These are phyloP conservation scores for Cornus kousa DNA, from an alignment of 148 eudicot genomes.

Conservation along the genomic window DNA sequence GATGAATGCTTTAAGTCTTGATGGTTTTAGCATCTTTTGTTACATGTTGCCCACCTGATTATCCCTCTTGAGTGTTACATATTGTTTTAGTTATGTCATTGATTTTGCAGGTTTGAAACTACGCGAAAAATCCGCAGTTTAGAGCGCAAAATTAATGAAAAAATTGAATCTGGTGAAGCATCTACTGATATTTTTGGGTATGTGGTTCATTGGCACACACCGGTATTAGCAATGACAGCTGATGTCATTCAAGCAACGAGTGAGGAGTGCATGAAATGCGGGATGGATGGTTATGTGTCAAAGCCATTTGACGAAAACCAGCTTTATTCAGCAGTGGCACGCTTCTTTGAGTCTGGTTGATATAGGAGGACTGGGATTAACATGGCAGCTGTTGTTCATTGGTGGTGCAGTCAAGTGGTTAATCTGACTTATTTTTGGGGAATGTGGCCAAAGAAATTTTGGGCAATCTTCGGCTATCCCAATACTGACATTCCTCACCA, in stretches of 20 bases:
- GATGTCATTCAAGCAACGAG: slow-evolving; percentile 86
- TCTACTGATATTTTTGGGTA: slow-evolving; percentile 22
- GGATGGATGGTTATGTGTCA: slow-evolving; percentile 87
- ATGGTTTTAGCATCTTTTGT: not conserved
- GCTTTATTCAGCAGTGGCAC: slow-evolving; percentile 69
- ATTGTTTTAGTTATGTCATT: not conserved
- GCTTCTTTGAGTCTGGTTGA: slow-evolving; percentile 58
- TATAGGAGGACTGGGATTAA: slow-evolving; percentile 10
- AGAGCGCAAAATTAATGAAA: slow-evolving; percentile 48
- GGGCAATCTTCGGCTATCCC: not conserved
- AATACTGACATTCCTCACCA: not conserved
- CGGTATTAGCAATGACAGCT: slow-evolving; percentile 93
- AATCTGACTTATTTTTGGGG: not conserved
- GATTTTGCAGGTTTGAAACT: slow-evolving; percentile 66
- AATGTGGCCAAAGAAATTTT: not conserved
- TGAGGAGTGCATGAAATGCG: slow-evolving; percentile 63
- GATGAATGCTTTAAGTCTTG: not conserved
- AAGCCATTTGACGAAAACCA: slow-evolving; percentile 81
- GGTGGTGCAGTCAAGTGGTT: not conserved
- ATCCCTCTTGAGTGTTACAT: not conserved
- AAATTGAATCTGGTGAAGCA: slow-evolving; percentile 45
- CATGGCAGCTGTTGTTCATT: not conserved
- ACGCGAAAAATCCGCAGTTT: slow-evolving; percentile 55
- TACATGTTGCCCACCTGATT: not conserved
- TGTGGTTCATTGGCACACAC: slow-evolving; percentile 60